These are phyloP conservation scores for Antitrichia curtipendula DNA, from an alignment of 225 moss, liverwort and hornwort genomes.

Conservation along the genomic window DNA sequence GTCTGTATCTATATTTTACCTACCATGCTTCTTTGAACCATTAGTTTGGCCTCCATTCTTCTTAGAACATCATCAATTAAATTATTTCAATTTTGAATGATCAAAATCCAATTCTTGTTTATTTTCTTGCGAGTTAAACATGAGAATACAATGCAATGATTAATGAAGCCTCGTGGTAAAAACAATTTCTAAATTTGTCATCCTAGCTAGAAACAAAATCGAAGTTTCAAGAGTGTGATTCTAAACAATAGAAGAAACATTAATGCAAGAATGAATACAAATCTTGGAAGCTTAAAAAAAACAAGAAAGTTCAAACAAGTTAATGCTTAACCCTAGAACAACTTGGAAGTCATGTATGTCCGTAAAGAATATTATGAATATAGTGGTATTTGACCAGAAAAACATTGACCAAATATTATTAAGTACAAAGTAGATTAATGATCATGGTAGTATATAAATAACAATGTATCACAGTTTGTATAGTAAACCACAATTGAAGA, in stretches of 20 bases:
- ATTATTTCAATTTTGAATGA: not conserved
- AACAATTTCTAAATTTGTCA: not conserved
- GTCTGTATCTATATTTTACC: not conserved
- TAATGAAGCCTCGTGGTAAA: not conserved
- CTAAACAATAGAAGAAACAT: not conserved
- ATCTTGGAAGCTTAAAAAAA: not conserved
- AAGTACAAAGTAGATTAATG: no score
- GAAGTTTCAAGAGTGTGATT: not conserved
- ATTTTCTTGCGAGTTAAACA: not conserved
- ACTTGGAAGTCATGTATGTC: no score
- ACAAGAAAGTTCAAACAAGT: not conserved
- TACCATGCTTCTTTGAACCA: not conserved
- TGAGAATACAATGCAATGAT: not conserved
- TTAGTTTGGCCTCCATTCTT: not conserved
- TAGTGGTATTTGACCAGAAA: no score
- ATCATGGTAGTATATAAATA: no score
- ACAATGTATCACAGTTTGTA: no score
- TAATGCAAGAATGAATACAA: not conserved
- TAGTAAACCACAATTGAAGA: no score
- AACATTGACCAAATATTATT: no score
- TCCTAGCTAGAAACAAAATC: not conserved
- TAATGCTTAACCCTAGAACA: no score
- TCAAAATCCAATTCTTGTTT: fast-evolving
- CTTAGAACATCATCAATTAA: not conserved
- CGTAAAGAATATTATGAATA: no score